Evolutionary conservation across 2,329 filamentous ascomycete species (phyloP).

Genomic region (Alternaria longipes): DNA sequence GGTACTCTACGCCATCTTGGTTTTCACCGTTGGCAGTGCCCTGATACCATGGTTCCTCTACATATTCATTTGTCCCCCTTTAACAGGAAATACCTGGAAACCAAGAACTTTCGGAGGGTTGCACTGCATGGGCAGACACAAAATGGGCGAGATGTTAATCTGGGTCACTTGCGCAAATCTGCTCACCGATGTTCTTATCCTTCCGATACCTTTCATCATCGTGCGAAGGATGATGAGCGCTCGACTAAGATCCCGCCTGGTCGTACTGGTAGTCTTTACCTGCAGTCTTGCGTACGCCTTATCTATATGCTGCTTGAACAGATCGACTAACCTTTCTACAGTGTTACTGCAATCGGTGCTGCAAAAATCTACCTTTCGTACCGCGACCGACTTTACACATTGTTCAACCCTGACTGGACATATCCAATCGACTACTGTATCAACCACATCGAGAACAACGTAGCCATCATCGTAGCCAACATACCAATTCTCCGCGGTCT

Average conservation of each 20-base stretch:
- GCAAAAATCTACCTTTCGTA: constrained; percentile 54
- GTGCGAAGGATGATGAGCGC: constrained; percentile 54
- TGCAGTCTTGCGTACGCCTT: constrained; percentile 50
- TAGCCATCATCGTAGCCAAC: constrained; percentile 54
- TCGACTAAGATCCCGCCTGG: constrained; percentile 48
- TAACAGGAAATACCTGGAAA: constrained; percentile 53
- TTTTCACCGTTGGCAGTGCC: constrained; percentile 48
- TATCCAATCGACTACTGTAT: constrained; percentile 54
- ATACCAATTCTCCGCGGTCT: constrained; percentile 54
- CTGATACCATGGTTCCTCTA: constrained; percentile 51
- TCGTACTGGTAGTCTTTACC: constrained; percentile 52
- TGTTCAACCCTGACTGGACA: constrained; percentile 53
- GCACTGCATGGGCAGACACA: constrained; percentile 49
- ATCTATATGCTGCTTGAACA: neutral
- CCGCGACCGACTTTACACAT: constrained; percentile 50
- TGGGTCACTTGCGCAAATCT: constrained; percentile 55
- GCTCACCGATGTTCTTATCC: constrained; percentile 52
- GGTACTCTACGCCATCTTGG: constrained; percentile 49
- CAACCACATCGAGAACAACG: constrained; percentile 54
- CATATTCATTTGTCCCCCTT: constrained; percentile 52
- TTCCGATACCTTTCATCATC: constrained; percentile 54
- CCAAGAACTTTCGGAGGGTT: constrained; percentile 51
- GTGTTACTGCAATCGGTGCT: constrained; percentile 51
- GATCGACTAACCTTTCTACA: constrained; percentile 20
- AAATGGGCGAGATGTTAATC: constrained; percentile 51